A percentile compares a stretch with the other conserved stretches of the same genome.
phyloP scores from a whole-genome alignment of 768 basidiomycete species.

The Tulasnella sp. region DNA sequence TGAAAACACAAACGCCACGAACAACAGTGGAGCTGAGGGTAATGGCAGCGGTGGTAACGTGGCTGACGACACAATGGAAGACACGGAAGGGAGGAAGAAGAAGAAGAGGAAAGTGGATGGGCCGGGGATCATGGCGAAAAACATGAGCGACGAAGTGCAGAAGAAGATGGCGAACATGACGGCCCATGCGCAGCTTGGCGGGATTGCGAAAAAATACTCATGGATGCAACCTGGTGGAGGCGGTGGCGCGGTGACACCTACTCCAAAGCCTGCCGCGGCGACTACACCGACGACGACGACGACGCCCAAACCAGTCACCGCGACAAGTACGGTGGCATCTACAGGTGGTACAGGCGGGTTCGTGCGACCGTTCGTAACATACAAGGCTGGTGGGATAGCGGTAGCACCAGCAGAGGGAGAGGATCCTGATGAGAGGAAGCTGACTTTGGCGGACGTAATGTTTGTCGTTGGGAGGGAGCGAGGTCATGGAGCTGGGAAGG shows the following conservation, averaged over 20 bases:
- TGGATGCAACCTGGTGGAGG: conserved; percentile 73
- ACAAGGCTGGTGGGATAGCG: conserved; percentile 33
- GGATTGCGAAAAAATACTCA: conserved; percentile 59
- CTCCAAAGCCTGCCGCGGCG: conserved; percentile 23
- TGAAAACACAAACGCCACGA: conserved; percentile 32
- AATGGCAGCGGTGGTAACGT: conserved; percentile 26
- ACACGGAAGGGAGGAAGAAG: conserved; percentile 48
- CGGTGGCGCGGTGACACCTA: conserved; percentile 20
- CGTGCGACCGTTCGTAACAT: conserved; percentile 5
- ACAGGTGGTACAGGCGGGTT: conserved; percentile 6
- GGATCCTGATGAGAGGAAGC: conserved; percentile 44
- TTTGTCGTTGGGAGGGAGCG: conserved; percentile 77
- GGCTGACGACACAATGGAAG: conserved; percentile 40
- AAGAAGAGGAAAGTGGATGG: conserved; percentile 75
- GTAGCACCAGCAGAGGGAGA: conserved; percentile 29
- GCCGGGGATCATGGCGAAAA: conserved; percentile 71
- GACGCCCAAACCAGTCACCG: conserved; percentile 24
- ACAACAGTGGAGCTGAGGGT: conserved; percentile 54
- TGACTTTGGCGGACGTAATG: conserved; percentile 72
- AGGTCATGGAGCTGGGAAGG: conserved; percentile 72
- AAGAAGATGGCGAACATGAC: conserved; percentile 90
- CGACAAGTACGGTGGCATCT: conserved; percentile 17
- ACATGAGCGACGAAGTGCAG: conserved; percentile 83
- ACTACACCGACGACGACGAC: conserved; percentile 24
- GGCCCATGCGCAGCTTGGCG: conserved; percentile 77